Conservation (phyloP, 345 rosid genomes). For the Rhizophora mangle region DNA sequence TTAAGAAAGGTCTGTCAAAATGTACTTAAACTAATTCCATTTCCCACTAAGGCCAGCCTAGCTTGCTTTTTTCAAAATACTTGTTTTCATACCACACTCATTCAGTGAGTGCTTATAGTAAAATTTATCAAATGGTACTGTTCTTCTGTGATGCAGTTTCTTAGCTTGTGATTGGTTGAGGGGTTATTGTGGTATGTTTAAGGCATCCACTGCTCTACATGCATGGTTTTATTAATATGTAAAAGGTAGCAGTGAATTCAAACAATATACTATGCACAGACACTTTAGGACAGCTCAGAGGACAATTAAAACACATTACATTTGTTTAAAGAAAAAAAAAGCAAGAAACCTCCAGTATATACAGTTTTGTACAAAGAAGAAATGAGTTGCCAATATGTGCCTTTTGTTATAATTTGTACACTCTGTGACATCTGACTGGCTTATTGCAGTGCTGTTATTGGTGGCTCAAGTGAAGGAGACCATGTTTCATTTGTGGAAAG, state of each 20-base stretch:
- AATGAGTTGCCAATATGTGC: not conserved
- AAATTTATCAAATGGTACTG: not conserved
- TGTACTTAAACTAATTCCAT: too few species aligned
- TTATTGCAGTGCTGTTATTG: conserved; percentile 71
- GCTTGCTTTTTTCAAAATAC: not conserved
- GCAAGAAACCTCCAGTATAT: too few species aligned
- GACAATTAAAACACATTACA: too few species aligned
- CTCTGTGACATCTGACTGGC: conserved; percentile 16
- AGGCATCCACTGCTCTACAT: too few species aligned
- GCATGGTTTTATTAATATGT: not conserved
- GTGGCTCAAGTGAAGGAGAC: conserved; percentile 56
- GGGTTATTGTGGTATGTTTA: too few species aligned
- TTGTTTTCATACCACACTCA: not conserved
- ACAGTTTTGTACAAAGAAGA: not conserved
- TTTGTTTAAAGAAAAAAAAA: too few species aligned
- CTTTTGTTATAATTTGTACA: conserved; percentile 4
- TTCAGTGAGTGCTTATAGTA: not conserved
- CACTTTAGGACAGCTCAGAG: too few species aligned
- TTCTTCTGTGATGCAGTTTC: too few species aligned
- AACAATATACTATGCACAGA: too few species aligned
- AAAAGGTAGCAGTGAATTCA: not conserved
- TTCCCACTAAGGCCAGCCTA: not conserved
- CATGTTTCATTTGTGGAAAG: conserved; percentile 53
- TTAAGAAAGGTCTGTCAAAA: too few species aligned
- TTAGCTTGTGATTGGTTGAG: too few species aligned